Base-by-base conservation (phyloP, 164 flowering plant genomes). In the Stephania cephalantha region DNA sequence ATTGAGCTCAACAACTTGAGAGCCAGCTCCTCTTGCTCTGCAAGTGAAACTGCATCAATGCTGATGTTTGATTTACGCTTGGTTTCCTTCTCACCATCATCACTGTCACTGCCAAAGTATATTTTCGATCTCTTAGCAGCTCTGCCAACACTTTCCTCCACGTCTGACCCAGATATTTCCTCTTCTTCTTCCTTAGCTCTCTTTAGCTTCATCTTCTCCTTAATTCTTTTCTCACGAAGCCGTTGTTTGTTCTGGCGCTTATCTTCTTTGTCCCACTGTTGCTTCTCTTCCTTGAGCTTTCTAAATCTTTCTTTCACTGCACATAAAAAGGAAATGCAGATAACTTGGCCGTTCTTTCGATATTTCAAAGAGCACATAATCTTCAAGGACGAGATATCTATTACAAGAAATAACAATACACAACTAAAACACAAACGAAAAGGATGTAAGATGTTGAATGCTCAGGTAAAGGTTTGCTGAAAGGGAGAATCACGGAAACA, bases 1-100 rank as follows among this genome's bases (percentile, higher is more conserved):
- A 91, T 88, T 71, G 95, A 88, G 79, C 82, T 83, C 79, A 95
- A 79, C 70, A 95, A 77, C 79, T 90, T 90, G 7, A 93, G 95
- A 74, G 99, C 98, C 67, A 95, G 77, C 50, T 84, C 93, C 80
- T 95, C 99, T 80, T 91, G 99, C 73, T 93, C 94, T 18, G 83
- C 88, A 58, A 95, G 68, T 66, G 97, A 84, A 65, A 90, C 74
- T 22, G 87, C 68, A 52, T 85, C 87, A 25, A 81, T 30, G 30
- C 1, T 72, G 11, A 75, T 1, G 20, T 72, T 78, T n/a, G 29
- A 30, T 12, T 71, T 79, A 52, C 55, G 78, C 44, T 66, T 78
- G 18, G 72, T 69, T 70, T 12, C 76, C 58, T 46, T 75, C 58
- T 74, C 88, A 42, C 71, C 78, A 63, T 81, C 79, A 29, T 88